Conservation (phyloP, 331 rosid species). For the Prunus yedoensis region DNA sequence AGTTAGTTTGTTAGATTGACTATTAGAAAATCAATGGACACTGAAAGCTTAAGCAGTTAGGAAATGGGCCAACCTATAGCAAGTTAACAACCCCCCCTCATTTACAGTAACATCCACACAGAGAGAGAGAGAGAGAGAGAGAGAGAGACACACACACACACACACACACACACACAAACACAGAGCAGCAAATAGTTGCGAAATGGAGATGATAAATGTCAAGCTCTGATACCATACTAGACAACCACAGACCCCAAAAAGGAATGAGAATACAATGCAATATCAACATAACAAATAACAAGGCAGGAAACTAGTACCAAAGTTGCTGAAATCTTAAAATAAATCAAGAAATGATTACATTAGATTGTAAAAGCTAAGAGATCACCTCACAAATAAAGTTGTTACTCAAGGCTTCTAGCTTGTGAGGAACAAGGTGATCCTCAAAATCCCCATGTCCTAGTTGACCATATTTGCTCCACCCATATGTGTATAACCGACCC, state of each 20-base stretch:
- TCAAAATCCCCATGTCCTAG: slow-evolving; percentile 90
- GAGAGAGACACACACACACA: too few relatives aligned
- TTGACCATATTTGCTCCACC: slow-evolving; percentile 98
- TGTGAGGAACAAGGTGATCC: slow-evolving; percentile 82
- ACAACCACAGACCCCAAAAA: not conserved
- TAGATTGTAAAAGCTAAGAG: not conserved
- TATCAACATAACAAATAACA: not conserved
- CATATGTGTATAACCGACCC: slow-evolving; percentile 70
- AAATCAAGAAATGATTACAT: not conserved
- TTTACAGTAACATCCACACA: not conserved
- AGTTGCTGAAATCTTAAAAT: not conserved
- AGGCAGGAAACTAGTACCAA: not conserved
- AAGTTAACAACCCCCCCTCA: not conserved
- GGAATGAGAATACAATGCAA: not conserved
- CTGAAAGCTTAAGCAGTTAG: not conserved
- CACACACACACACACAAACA: not conserved
- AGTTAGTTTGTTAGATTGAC: not conserved
- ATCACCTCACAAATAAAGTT: slow-evolving; percentile 62
- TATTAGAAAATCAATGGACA: not conserved
- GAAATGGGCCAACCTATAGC: not conserved
- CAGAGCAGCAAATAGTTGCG: not conserved
- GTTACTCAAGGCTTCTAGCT: slow-evolving; percentile 59
- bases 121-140: not conserved
- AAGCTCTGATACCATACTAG: not conserved
- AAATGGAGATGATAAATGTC: not conserved